Evolutionary conservation across 1,139 yeast species (phyloP), one percentile per base, ranked within the genome.

Genomic region (Debaryomyces subglobosus): DNA sequence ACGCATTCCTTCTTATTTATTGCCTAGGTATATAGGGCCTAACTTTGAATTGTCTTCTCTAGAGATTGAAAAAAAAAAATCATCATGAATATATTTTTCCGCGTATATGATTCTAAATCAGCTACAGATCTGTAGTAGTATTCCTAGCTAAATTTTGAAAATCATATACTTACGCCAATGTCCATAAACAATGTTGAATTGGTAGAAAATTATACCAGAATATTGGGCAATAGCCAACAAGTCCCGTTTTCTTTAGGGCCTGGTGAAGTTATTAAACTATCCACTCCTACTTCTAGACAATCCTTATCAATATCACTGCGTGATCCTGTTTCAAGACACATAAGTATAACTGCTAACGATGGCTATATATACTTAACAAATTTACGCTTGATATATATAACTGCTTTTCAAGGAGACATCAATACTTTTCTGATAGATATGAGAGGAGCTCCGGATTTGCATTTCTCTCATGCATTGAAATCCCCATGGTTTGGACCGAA

Each of bases 401-500:
- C 79, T 0, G 71, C 61, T 0, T 59, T 68, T 1, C 70, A 68
- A 48, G 81, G 81, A 1, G 80, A 76, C 51, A 59, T 76, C 5
- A 61, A 63, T 9, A 58, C 70, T 1, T 75, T 76, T 54, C 65
- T 61, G 60, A 50, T 75, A 9, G 72, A 68, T 37, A 56, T 74
- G 38, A 51, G 49, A 5, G 45, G 53, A 27, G 55, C 62, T 5
- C 59, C 65, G 0, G 37, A 45, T 10, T 47, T 69, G 18, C 70
- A 64, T 44, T 61, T 69, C 33, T 63, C 74, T 0, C 78, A 76
- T 56, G 65, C 69, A 46, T 54, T 79, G 43, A 69, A 73, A 47
- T 69, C 80, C 16, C 84, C 84, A 0, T 79, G 82, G 83, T 77
- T 79, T 58, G 85, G 85, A 0, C 71, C 82, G 18, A 80, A 79